Evolutionary conservation across 345 rosid genomes (phyloP).

Genomic region (Adansonia digitata): DNA sequence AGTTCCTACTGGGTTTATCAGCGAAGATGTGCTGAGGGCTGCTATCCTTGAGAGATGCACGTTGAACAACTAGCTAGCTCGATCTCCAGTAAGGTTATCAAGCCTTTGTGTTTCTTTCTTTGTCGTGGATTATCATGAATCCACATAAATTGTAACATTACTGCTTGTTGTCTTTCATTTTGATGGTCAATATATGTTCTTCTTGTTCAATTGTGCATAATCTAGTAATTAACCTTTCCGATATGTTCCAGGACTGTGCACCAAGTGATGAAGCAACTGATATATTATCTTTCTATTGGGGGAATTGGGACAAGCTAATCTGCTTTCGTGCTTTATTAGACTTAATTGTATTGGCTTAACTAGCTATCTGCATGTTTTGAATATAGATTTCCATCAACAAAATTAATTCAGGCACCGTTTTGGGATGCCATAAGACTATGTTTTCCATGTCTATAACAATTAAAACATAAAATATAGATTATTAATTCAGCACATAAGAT

Average conservation of each 20-base stretch:
- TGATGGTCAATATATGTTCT: no score
- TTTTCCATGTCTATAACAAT: background rate
- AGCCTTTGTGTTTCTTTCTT: background rate
- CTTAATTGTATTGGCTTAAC: background rate
- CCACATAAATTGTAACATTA: background rate
- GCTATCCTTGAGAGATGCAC: slow-evolving; percentile 27
- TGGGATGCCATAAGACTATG: background rate
- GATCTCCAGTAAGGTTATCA: background rate
- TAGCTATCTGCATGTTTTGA: background rate
- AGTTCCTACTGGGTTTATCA: slow-evolving; percentile 27
- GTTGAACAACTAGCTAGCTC: background rate
- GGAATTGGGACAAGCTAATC: background rate
- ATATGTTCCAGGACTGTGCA: background rate
- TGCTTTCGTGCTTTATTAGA: background rate
- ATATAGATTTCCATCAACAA: background rate
- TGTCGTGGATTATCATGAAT: background rate
- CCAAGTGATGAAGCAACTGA: background rate
- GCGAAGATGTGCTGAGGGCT: slow-evolving; percentile 25
- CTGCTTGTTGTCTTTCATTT: background rate
- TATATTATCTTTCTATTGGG: background rate
- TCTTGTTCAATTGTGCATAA: background rate
- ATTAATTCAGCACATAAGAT: background rate
- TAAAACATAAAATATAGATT: background rate
- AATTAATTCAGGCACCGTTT: no score
- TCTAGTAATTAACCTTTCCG: background rate